Evolutionary conservation across 164 flowering plant species (phyloP).

Genomic region (Dillenia turbinata): DNA sequence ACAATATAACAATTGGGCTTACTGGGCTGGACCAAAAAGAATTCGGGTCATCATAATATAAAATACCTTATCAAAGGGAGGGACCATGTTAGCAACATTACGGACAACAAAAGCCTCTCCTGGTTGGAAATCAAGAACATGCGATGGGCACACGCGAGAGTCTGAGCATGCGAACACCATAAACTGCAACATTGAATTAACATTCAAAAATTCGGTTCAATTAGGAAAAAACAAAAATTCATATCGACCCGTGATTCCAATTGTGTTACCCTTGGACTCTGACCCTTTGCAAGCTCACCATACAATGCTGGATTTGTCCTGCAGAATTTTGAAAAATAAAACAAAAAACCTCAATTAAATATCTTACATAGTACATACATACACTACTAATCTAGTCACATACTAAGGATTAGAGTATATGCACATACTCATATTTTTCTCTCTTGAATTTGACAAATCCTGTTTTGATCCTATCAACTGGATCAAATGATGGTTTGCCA

Average conservation of each 20-base stretch:
- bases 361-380: too few species aligned
- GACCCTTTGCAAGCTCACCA: conserved; percentile 79
- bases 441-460: conserved; percentile 76
- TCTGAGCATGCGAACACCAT: conserved; percentile 60
- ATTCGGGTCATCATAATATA: too few species aligned
- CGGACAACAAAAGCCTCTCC: conserved; percentile 55
- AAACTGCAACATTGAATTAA: conserved; percentile 23
- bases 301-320: conserved; percentile 69
- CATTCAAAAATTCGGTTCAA: neutral
- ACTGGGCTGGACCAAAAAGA: too few species aligned
- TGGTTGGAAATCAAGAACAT: conserved; percentile 46
- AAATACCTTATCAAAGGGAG: conserved; percentile 33
- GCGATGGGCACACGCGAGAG: conserved; percentile 53
- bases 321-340: conserved; percentile 14
- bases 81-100: conserved; percentile 51
- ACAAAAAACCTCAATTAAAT: neutral
- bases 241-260: too few species aligned
- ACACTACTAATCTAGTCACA: neutral
- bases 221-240: too few species aligned
- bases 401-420: neutral
- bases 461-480: conserved; percentile 51
- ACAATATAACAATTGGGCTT: too few species aligned
- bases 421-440: conserved; percentile 73
- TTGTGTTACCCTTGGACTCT: conserved; percentile 76
- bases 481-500: conserved; percentile 20